Base-by-base conservation (phyloP, 2,329 filamentous ascomycete species). In the Parafenestella ontariensis region DNA sequence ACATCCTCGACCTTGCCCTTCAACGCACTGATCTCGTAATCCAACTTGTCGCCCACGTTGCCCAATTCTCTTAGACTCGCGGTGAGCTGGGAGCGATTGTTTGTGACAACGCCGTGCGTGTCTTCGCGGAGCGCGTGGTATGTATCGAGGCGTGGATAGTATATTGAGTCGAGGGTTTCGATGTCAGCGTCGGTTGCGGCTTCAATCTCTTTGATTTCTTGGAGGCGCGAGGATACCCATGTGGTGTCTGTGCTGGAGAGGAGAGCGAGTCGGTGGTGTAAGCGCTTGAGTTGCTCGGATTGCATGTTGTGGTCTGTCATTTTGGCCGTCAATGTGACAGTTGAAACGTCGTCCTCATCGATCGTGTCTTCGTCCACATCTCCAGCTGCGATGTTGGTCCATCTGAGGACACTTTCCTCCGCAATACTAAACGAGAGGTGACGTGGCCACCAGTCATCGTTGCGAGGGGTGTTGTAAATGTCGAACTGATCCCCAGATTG, bases 1-100 rank as follows among this genome's bases (percentile, higher is more conserved):
- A 96, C 90, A 69, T 98, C 94, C 65, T 90, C 84, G 9, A 96
- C 89, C 66, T 92, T 92, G 43, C 88, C 87, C 44, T 87, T 82
- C n/a, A 98, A 79, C 15, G 87, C 87, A 55, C 89, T 86, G 57
- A 97, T 88, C 79, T 97, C 94, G 75, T 98, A 98, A 68, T 98
- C 93, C 50, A 98, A 81, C 75, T 93, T 93, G 18, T 92, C 91
- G 2, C 89, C 87, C 34, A 96, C 80, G 20, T 89, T 85, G 72
- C 96, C 92, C 13, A 97, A 82, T 59, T 95, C 90, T 72, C 89
- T 89, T 56, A 92, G 81, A 15, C 84, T 83, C 69, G 95, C 91
- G 3, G 84, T 85, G 33, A 96, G 79, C 47, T 84, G 82, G 20
- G 83, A 82, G 36, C 88, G 85, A 75, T 96, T 90, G 43, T 88